Evolutionary conservation across 139 green algal species (phyloP).

Genomic region (Tetratostichococcus sp.): DNA sequence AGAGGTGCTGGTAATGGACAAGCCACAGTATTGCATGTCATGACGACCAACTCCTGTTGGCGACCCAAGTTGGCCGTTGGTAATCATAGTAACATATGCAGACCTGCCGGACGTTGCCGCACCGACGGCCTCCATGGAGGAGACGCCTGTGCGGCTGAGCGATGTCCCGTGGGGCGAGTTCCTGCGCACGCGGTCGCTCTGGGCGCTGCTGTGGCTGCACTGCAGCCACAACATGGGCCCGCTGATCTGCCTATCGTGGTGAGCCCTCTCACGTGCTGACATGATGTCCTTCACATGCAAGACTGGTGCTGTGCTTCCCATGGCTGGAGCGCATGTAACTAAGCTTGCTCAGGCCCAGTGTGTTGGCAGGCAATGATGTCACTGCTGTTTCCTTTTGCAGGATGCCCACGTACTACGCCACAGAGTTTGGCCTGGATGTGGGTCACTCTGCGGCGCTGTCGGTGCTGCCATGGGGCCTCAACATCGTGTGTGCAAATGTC

Average conservation of each 20-base stretch:
- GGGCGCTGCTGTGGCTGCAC: slow-evolving; percentile 32
- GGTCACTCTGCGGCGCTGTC: slow-evolving; percentile 41
- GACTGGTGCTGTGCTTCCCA: background rate
- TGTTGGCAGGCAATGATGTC: too few species aligned
- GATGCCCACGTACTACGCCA: slow-evolving; percentile 68
- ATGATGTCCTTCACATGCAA: background rate
- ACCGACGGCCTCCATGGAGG: slow-evolving; percentile 1
- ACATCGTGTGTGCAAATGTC: slow-evolving; percentile 54
- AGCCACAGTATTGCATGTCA: too few species aligned
- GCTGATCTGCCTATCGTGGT: slow-evolving; percentile 40
- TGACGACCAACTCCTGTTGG: too few species aligned
- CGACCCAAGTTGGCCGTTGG: too few species aligned
- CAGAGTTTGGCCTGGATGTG: slow-evolving; percentile 58
- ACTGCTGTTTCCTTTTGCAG: slow-evolving; percentile 5
- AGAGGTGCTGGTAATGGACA: too few species aligned
- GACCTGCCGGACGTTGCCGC: too few species aligned
- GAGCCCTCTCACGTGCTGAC: background rate
- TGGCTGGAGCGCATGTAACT: too few species aligned
- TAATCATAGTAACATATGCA: too few species aligned
- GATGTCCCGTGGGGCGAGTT: slow-evolving; percentile 56
- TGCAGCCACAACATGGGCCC: slow-evolving; percentile 37
- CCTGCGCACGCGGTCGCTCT: slow-evolving; percentile 41
- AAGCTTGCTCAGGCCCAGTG: too few species aligned
- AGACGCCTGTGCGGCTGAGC: slow-evolving; percentile 16
- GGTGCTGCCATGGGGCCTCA: slow-evolving; percentile 68